phyloP scores from a whole-genome alignment of 2,329 filamentous ascomycete genomes.

The Colletotrichum abscissum region DNA sequence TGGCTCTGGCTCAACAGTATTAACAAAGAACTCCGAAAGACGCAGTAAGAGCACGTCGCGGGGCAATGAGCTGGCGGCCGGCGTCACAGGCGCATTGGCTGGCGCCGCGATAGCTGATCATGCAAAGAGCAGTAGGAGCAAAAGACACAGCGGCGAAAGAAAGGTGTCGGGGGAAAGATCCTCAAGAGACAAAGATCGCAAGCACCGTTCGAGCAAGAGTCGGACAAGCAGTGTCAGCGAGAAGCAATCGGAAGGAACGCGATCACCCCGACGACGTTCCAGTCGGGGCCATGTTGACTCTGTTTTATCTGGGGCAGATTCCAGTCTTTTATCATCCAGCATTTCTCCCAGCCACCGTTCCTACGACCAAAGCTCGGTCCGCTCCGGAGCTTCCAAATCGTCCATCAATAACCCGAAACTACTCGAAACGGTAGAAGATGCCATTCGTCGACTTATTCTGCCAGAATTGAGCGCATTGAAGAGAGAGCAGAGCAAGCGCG shows the following conservation, averaged over 20 bases:
- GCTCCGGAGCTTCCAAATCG: slow-evolving; percentile 66
- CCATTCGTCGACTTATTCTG: slow-evolving; percentile 87
- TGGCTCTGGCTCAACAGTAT: slow-evolving; percentile 58
- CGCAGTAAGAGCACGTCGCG: slow-evolving; percentile 56
- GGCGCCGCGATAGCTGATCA: slow-evolving; percentile 55
- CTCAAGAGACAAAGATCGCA: slow-evolving; percentile 61
- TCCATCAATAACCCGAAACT: slow-evolving; percentile 94
- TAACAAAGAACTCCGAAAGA: slow-evolving; percentile 46
- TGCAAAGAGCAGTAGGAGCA: slow-evolving; percentile 56
- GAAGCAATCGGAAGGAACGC: slow-evolving; percentile 57
- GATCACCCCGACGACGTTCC: slow-evolving; percentile 60
- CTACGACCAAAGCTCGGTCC: slow-evolving; percentile 64
- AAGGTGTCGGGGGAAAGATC: slow-evolving; percentile 51
- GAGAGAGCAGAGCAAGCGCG: slow-evolving; percentile 84
- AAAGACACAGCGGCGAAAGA: slow-evolving; percentile 55
- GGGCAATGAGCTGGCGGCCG: slow-evolving; percentile 50
- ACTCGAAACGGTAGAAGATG: slow-evolving; percentile 91
- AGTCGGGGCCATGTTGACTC: slow-evolving; percentile 65
- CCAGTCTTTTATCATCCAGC: slow-evolving; percentile 65
- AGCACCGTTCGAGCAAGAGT: slow-evolving; percentile 59
- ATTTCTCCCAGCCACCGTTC: slow-evolving; percentile 66
- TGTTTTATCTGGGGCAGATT: slow-evolving; percentile 63
- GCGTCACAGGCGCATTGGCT: slow-evolving; percentile 50
- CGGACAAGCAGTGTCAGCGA: slow-evolving; percentile 62
- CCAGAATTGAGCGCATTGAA: slow-evolving; percentile 94